These are phyloP conservation scores for Antarctomyces pellizariae DNA, from an alignment of 495 filamentous ascomycete genomes.

Conservation along the genomic window DNA sequence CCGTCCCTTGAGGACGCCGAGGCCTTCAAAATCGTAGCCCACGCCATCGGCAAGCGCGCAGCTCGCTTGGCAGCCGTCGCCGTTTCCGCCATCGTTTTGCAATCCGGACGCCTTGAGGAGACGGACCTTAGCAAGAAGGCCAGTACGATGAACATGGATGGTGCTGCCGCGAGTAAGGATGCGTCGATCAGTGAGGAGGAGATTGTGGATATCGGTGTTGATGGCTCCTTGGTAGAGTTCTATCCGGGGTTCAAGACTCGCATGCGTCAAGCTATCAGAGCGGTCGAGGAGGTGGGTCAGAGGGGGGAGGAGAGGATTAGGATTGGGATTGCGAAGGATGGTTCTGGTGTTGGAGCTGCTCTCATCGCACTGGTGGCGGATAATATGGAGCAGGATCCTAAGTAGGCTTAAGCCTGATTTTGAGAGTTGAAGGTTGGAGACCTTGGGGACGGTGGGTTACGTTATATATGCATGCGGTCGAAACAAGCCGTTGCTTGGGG, in stretches of 20 bases:
- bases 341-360: conserved; percentile 75
- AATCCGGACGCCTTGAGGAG: conserved; percentile 37
- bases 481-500: too few relatives aligned
- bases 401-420: too few relatives aligned
- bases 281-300: conserved; percentile 44
- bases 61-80: conserved; percentile 77
- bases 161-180: conserved; percentile 3
- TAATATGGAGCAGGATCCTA: conserved; percentile 19
- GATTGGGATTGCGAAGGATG: conserved; percentile 88
- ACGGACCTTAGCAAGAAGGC: conserved; percentile 9
- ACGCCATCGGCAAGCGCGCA: conserved; percentile 68
- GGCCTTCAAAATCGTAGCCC: conserved; percentile 56
- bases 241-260: conserved; percentile 71
- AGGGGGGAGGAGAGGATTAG: conserved; percentile 56
- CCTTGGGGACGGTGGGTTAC: too few relatives aligned
- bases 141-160: conserved; percentile 1
- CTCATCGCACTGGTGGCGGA: conserved; percentile 60
- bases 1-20: conserved; percentile 54
- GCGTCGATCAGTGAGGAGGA: conserved; percentile 25
- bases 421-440: too few relatives aligned
- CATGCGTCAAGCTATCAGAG: conserved; percentile 49
- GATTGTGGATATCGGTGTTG: conserved; percentile 70
- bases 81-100: conserved; percentile 56
- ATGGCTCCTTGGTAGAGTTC: conserved; percentile 76
- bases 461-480: too few relatives aligned